Conservation (phyloP, 2,329 filamentous ascomycete species). For the Neoscytalidium dimidiatum region DNA sequence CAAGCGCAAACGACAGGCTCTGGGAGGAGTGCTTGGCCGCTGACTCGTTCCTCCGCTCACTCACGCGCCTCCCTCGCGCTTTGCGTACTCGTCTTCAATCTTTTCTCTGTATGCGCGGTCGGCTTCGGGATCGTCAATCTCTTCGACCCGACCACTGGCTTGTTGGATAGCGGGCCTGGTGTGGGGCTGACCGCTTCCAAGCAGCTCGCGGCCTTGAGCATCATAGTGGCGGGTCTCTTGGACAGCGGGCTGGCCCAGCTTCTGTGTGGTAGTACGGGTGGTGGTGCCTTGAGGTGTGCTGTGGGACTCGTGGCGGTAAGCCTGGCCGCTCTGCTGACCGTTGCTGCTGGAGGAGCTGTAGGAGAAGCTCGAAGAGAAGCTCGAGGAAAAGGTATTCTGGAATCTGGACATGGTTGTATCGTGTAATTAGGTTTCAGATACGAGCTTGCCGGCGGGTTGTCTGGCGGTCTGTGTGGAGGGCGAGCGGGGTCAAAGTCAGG, state of each 20-base stretch:
- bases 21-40: background rate
- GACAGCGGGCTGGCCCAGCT: slow-evolving; percentile 30
- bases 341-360: slow-evolving; percentile 25
- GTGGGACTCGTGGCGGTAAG: slow-evolving; percentile 26
- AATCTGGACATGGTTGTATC: slow-evolving; percentile 3
- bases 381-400: background rate
- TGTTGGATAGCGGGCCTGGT: background rate
- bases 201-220: slow-evolving; percentile 29
- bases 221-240: slow-evolving; percentile 33
- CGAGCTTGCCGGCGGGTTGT: background rate
- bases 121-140: slow-evolving; percentile 12
- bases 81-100: slow-evolving; percentile 28
- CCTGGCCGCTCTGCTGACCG: slow-evolving; percentile 27
- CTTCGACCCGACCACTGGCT: background rate
- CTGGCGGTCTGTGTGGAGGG: background rate
- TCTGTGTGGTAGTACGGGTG: slow-evolving; percentile 30
- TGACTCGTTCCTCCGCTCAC: background rate
- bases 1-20: background rate
- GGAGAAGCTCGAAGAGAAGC: slow-evolving; percentile 1
- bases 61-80: slow-evolving; percentile 34
- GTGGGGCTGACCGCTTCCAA: slow-evolving; percentile 18
- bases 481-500: background rate
- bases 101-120: background rate
- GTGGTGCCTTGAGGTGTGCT: slow-evolving; percentile 30
- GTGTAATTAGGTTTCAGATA: background rate